phyloP scores from a whole-genome alignment of 495 filamentous ascomycete genomes.

The Penicillium argentinense region DNA sequence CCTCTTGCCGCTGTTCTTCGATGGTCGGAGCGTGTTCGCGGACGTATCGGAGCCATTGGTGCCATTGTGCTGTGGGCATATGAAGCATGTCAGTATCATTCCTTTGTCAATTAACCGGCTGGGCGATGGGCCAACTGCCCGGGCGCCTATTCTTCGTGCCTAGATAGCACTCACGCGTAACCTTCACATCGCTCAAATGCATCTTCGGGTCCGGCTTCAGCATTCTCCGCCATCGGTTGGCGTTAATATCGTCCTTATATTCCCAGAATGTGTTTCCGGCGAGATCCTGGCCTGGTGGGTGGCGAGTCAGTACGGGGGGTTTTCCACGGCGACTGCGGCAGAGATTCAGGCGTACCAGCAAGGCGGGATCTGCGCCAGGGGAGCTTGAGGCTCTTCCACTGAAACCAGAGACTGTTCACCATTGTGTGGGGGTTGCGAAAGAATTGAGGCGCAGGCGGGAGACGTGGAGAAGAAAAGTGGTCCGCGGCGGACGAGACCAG shows the following conservation, averaged over 20 bases:
- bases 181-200: conserved; percentile 67
- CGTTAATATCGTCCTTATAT: conserved; percentile 65
- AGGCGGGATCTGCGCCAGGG: conserved; percentile 87
- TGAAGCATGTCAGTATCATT: conserved; percentile 5
- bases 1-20: conserved; percentile 70
- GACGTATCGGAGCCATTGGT: conserved; percentile 92
- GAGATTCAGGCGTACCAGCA: conserved; percentile 56
- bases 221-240: conserved; percentile 60
- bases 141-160: neutral
- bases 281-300: conserved; percentile 71
- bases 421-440: conserved; percentile 8
- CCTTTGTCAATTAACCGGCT: neutral
- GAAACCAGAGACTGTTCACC: conserved; percentile 67
- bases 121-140: neutral
- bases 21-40: conserved; percentile 69
- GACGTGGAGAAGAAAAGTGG: conserved; percentile 18
- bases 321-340: conserved; percentile 2
- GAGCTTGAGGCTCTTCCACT: conserved; percentile 79
- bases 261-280: conserved; percentile 94
- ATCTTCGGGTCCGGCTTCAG: conserved; percentile 62
- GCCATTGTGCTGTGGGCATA: conserved; percentile 71
- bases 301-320: conserved; percentile 22
- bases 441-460: neutral
- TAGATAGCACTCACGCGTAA: conserved; percentile 46
- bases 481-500: conserved; percentile 13